Base-by-base conservation (phyloP, 352 stramenopile genomes). In the Chloridella minuta region DNA sequence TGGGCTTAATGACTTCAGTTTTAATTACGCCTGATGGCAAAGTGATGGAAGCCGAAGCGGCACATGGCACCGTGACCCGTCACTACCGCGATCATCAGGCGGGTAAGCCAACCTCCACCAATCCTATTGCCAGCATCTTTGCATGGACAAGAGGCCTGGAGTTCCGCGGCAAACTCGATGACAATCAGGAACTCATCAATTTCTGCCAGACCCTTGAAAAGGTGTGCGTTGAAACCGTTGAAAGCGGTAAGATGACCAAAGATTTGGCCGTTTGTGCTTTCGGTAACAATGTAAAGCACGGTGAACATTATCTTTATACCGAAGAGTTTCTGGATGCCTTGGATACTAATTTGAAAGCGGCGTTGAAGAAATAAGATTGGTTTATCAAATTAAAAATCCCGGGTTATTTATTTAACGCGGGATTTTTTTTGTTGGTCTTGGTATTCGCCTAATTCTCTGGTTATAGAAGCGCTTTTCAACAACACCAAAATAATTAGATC, bases 21-120 rank as follows among this genome's bases (percentile, higher is more conserved):
- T 87, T 95, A 49, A 88, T 94, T 28, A 91, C 91, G 0, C 91
- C 91, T 0, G 92, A 95, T 87, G 92, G 92, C 24, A 92, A 93
- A 90, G 94, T 92, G 0, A 89, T 95, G 80, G 92, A 94, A 88
- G 92, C 92, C 28, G 92, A 95, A 87, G 92, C 92, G 0, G 92
- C 92, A 2, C 92, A 95, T 88, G 92, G 92, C 87, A 95, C 92
- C 16, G 92, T 95, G 28, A 95, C 92, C 80, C 91, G 92, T 86
- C 92, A 95, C 89, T 95, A 91, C 87, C 92, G 92, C 24, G 90
- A 92, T 88, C 90, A 94, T 89, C 91, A 95, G 88, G 93, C 94
- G 89, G 92, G 92, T 27, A 90, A 91, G n/a, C 89, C 92, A 87
- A 95, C 92, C 21, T 92, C 89, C 85, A 95, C 92, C 21, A 95